Evolutionary conservation across 2,329 filamentous ascomycete genomes (phyloP).

Genomic region (Aspergillus brunneoviolaceus): DNA sequence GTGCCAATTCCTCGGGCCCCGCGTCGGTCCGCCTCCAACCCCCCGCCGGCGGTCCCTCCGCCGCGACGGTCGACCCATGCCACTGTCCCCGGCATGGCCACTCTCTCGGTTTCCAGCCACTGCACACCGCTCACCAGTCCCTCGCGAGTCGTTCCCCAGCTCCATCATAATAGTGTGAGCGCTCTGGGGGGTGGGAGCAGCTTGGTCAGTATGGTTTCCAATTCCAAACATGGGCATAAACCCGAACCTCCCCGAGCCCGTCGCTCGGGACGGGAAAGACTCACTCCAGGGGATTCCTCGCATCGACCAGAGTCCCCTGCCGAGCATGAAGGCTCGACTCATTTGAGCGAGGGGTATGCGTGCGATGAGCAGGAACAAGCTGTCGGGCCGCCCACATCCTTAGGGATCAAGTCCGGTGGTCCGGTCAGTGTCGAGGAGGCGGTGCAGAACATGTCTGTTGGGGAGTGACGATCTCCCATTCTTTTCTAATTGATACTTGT

Average conservation of each 20-base stretch:
- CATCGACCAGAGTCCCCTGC: slow-evolving; percentile 22
- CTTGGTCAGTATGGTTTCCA: neutral
- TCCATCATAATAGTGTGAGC: neutral
- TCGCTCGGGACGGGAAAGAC: slow-evolving; percentile 38
- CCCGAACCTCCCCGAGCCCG: slow-evolving; percentile 44
- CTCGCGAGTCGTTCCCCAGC: slow-evolving; percentile 8
- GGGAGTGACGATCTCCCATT: neutral
- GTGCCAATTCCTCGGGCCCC: slow-evolving; percentile 24
- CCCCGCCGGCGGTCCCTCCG: slow-evolving; percentile 43
- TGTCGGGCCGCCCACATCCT: neutral
- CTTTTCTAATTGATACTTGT: neutral
- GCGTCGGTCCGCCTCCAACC: slow-evolving; percentile 35
- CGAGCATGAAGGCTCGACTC: neutral
- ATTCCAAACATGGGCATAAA: slow-evolving; percentile 30
- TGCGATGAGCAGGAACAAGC: neutral
- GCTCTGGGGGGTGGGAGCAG: neutral
- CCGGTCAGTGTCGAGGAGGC: slow-evolving; percentile 35
- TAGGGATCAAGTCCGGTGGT: neutral
- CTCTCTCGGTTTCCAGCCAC: slow-evolving; percentile 21
- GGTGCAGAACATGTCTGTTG: slow-evolving; percentile 32
- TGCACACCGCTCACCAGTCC: slow-evolving; percentile 25
- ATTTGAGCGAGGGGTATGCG: neutral
- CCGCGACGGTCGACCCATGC: slow-evolving; percentile 37
- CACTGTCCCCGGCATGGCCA: slow-evolving; percentile 11
- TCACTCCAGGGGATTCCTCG: slow-evolving; percentile 26